Evolutionary conservation across 495 filamentous ascomycete genomes (phyloP).

Genomic region (Parathielavia hyrcaniae): DNA sequence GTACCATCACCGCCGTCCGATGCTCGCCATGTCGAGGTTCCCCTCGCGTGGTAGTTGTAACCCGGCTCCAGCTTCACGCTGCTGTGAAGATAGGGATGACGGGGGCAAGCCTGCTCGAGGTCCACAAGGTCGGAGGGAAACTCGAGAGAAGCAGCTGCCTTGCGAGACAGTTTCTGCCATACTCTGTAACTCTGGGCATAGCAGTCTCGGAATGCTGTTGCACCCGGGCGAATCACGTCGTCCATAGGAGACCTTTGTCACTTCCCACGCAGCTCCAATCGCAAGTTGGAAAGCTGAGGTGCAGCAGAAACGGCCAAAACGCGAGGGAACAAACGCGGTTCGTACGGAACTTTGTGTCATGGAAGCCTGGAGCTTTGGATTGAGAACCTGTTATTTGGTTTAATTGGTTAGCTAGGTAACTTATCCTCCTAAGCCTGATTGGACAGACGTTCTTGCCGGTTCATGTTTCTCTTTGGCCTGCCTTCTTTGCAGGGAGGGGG

Average conservation of each 20-base stretch:
- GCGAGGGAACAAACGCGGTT: no score
- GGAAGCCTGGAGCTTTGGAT: no score
- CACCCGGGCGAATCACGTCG: not conserved
- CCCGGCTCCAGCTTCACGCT: not conserved
- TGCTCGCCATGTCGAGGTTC: not conserved
- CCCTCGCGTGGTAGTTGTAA: not conserved
- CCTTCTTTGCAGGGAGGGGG: no score
- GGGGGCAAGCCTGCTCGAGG: not conserved
- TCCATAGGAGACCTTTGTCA: not conserved
- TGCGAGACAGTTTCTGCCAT: not conserved
- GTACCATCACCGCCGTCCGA: not conserved
- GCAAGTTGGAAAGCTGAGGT: no score
- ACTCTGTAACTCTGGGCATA: not conserved
- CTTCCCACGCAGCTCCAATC: no score
- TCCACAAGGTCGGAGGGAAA: not conserved
- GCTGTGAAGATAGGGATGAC: constrained; percentile 3
- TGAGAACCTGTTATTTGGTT: no score
- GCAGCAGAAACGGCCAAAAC: no score
- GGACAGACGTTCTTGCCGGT: no score
- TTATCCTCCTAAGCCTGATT: no score
- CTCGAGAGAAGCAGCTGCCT: not conserved
- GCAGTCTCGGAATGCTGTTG: not conserved
- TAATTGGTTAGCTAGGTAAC: no score
- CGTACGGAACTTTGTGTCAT: no score
- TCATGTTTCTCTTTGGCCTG: no score